Conservation (phyloP, 805 yeast genomes). For the Hanseniaspora hatyaiensis region DNA sequence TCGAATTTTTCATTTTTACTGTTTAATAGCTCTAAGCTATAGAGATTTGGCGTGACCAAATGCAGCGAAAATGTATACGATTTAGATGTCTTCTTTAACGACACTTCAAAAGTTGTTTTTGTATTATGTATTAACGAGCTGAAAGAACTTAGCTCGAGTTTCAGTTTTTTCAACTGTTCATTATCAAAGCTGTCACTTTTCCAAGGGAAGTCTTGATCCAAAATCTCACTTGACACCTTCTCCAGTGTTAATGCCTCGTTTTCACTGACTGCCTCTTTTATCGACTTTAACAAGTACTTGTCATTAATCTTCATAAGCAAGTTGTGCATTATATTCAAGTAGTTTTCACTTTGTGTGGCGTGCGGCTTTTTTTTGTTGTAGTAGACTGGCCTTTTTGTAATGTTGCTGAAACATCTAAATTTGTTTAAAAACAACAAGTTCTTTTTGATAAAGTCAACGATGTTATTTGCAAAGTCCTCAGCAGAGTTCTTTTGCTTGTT, state of each 20-base stretch:
- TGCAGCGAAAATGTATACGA: not conserved
- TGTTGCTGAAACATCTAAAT: slow-evolving; percentile 6
- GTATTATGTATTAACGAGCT: not conserved
- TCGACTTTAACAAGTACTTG: not conserved
- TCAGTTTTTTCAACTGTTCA: not conserved
- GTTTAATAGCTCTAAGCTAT: not conserved
- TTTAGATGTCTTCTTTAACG: not conserved
- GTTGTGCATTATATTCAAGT: not conserved
- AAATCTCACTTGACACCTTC: not conserved
- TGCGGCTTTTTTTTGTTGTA: not conserved
- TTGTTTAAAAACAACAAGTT: slow-evolving; percentile 3
- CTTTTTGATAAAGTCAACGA: not conserved
- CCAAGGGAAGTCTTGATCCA: not conserved
- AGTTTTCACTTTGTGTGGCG: not conserved
- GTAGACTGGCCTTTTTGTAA: slow-evolving; percentile 2
- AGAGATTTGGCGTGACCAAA: not conserved
- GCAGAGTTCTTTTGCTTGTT: not conserved
- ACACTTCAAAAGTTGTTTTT: not conserved
- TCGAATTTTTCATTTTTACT: not conserved
- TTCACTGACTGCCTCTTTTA: not conserved
- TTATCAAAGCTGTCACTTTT: not conserved
- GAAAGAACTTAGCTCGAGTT: not conserved
- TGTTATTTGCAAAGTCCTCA: not conserved
- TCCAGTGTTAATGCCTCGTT: not conserved
- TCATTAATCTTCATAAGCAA: slow-evolving; percentile 5